Base-by-base conservation (phyloP, 345 rosid genomes). In the Theobroma cacao region DNA sequence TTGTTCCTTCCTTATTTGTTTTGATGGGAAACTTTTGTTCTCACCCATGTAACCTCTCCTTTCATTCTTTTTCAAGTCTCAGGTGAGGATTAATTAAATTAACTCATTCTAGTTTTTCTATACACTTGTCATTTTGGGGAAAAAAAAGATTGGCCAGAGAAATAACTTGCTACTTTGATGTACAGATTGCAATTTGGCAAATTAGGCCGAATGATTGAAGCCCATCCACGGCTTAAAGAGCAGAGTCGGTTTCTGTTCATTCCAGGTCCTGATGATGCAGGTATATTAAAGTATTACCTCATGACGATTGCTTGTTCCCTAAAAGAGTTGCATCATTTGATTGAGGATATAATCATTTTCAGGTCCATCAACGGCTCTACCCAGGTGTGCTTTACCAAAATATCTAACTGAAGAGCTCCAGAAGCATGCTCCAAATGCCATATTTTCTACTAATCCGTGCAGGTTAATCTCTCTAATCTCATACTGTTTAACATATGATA, bases 11-110 rank as follows among this genome's bases (percentile, higher is more conserved):
- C 43, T 88, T 96, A 64, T 94, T 96, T 88, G 98, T 96, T 66
- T 92, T 96, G 79, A 94, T 96, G 99, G 98, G 98, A 36, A 90
- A 96, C 66, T 92, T 94, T 75, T 92, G 91, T 80, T 94, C 95
- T 76, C 89, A 26, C 78, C 94, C 97, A 24, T 96, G 94, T 86
- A 92, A 90, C 83, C 89, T 92, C 77, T 78, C 97, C 36, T 96
- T 89, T 78, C 86, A 87, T 84, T 91, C 98, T 34, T 94, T 87
- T 77, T 85, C 92, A 79, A 88, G 75, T 84, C 93, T 92, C 66
- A 94, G 95, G 99, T 96, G 79, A 82, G 86, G 34, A 43, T 53
- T 73, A 60, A 31, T 69, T 75, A 50, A 75, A 64, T 18, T 53
- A 43, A 41, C 24, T 33, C 36, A 17, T 64, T 61, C 34, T 56